These are phyloP conservation scores for Cenchrus purpureus DNA, from an alignment of 176 grass and related monocot genomes.

Conservation along the genomic window DNA sequence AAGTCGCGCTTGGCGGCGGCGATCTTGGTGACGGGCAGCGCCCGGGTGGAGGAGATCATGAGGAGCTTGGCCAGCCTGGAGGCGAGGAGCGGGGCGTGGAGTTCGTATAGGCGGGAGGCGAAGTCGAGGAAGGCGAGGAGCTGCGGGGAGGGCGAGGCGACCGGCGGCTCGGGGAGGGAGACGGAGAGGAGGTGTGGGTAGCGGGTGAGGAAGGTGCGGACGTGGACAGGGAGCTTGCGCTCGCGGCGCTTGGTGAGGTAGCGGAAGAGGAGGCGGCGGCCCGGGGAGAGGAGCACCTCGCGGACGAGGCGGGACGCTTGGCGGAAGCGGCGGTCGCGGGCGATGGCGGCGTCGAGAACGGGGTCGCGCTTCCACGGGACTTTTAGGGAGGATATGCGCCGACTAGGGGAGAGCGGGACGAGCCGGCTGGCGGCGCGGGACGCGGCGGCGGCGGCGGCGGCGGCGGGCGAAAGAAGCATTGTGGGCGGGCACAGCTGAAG, in stretches of 20 bases:
- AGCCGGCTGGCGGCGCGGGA: not conserved
- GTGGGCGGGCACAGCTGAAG: not conserved
- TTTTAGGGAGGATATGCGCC: conserved; percentile 57
- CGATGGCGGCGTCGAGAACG: conserved; percentile 55
- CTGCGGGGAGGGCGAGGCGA: conserved; percentile 64
- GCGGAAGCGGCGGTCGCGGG: conserved; percentile 70
- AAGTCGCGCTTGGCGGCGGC: conserved; percentile 71
- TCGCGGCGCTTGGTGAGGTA: conserved; percentile 81
- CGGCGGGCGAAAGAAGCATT: conserved; percentile 27
- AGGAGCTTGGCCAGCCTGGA: conserved; percentile 82
- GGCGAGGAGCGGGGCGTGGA: conserved; percentile 50
- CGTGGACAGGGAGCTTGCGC: conserved; percentile 54
- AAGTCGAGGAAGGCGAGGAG: conserved; percentile 58
- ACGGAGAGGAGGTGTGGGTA: conserved; percentile 82
- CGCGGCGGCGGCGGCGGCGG: not conserved
- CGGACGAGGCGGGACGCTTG: conserved; percentile 62
- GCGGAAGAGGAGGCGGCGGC: conserved; percentile 59
- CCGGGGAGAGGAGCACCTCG: conserved; percentile 75
- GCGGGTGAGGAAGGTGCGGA: conserved; percentile 66
- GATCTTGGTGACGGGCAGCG: conserved; percentile 69
- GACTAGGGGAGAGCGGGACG: not conserved
- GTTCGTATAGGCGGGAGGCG: conserved; percentile 43
- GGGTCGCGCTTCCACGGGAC: conserved; percentile 75
- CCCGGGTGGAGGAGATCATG: conserved; percentile 75
- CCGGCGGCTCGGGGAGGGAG: conserved; percentile 59